Base-by-base conservation (phyloP, 2,329 filamentous ascomycete species). In the Penicillium psychrosexuale region DNA sequence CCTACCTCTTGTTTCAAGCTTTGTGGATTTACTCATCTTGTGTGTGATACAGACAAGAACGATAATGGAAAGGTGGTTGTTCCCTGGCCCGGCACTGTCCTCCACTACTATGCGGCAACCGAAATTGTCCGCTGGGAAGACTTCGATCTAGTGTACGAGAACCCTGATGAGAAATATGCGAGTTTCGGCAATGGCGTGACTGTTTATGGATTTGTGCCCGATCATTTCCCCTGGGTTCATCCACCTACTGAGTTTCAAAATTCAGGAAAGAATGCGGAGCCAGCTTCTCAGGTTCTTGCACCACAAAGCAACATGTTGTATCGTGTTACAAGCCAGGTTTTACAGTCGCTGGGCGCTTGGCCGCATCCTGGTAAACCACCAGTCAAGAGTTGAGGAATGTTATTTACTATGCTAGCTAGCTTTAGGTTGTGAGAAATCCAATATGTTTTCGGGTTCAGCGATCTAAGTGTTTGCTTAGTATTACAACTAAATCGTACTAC, bases 71-170 rank as follows among this genome's bases (percentile, higher is more conserved):
- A 57, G 17, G 39, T 57, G 13, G 37, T 57, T 17, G 55, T 55
- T 15, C 55, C 55, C 2, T 57, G 55, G 55, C 55, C 55, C 3
- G 55, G 55, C 11, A 57, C 55, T n/a, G 51, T 57, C 12, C 45
- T 57, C n/a, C 55, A 57, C 31, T 57, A 57, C 45, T 57, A 57
- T 31, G 46, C 51, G 15, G 55, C 55, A 33, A 57, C 55, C 4
- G 49, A 47, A 9, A 57, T 57, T 19, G 12, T 57, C 9, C 55
- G 55, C 30, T 57, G 55, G 55, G 55, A 57, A 42, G 51, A 57
- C 51, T 57, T 57, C 6, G 47, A 51, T 12, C 28, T 53, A 15
- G 34, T 39, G 19, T 46, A 45, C 9, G 39, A 51, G 33, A 51
- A 46, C 24, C 28, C 39, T 4, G 28, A 40, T 28, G 39, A 55